Evolutionary conservation across 768 basidiomycete species (phyloP).

Genomic region (Suillus paluster): DNA sequence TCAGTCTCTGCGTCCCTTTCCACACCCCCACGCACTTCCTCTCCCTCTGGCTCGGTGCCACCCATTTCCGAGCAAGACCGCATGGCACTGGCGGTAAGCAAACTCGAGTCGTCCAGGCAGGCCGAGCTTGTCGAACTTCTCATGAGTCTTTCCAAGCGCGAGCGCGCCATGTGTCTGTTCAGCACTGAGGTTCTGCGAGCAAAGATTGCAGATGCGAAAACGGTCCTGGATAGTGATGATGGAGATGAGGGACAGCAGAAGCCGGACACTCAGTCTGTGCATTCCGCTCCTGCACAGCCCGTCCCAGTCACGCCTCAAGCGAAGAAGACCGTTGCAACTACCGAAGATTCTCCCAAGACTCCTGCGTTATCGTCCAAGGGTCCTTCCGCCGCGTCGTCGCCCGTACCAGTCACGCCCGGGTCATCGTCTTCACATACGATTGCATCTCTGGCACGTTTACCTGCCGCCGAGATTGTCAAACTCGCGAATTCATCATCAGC

Average conservation of each 20-base stretch:
- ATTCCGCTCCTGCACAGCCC: constrained; percentile 30
- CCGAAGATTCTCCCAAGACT: constrained; percentile 65
- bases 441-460: constrained; percentile 68
- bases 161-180: constrained; percentile 91
- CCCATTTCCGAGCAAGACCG: constrained; percentile 76
- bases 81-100: constrained; percentile 66
- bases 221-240: constrained; percentile 77
- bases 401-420: constrained; percentile 65
- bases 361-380: constrained; percentile 79
- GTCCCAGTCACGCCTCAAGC: constrained; percentile 64
- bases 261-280: constrained; percentile 29
- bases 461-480: constrained; percentile 75
- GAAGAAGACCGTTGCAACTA: constrained; percentile 51
- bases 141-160: constrained; percentile 86
- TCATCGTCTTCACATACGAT: constrained; percentile 56
- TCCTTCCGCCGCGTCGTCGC: constrained; percentile 72
- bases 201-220: constrained; percentile 83
- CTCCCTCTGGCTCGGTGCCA: constrained; percentile 66
- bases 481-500: constrained; percentile 56
- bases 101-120: constrained; percentile 63
- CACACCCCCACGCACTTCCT: constrained; percentile 84
- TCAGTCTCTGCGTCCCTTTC: constrained; percentile 77
- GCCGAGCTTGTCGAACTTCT: constrained; percentile 75
- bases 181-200: constrained; percentile 76
- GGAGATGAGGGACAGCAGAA: constrained; percentile 48